Percentiles rank a stretch among this genome's conserved stretches.
Evolutionary conservation across 2,329 filamentous ascomycete genomes (phyloP).

Genomic region (Nothophoma quercina): DNA sequence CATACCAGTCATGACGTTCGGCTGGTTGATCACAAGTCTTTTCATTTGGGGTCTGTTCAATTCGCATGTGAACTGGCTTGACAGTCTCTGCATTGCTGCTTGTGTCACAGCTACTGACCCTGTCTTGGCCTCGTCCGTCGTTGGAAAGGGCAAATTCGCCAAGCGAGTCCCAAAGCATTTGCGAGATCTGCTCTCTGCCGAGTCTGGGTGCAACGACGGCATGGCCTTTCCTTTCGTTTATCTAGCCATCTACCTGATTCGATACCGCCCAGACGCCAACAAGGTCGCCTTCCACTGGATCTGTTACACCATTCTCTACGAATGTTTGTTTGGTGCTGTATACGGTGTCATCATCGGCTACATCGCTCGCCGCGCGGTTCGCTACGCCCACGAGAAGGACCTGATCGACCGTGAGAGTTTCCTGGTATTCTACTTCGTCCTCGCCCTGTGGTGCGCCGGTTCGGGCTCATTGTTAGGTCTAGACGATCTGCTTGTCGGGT

Average conservation of each 20-base stretch:
- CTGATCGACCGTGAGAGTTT: slow-evolving; percentile 97
- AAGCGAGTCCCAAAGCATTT: slow-evolving; percentile 97
- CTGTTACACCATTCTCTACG: slow-evolving; percentile 88
- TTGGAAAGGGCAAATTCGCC: slow-evolving; percentile 98
- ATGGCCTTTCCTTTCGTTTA: slow-evolving; percentile 99
- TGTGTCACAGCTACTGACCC: slow-evolving; percentile 98
- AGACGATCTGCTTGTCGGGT: slow-evolving; percentile 93
- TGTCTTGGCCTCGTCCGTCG: slow-evolving; percentile 94
- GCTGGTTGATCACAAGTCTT: slow-evolving; percentile 90
- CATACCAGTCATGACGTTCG: slow-evolving; percentile 95
- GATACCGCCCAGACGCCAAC: slow-evolving; percentile 73
- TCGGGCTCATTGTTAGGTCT: slow-evolving; percentile 90
- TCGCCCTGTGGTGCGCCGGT: slow-evolving; percentile 94
- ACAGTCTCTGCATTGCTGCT: slow-evolving; percentile 84
- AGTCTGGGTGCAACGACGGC: slow-evolving; percentile 98
- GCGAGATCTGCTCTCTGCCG: slow-evolving; percentile 90
- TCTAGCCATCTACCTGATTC: slow-evolving; percentile 86
- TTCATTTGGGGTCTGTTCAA: slow-evolving; percentile 92
- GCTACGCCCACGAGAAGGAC: slow-evolving; percentile 81
- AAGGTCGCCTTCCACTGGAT: slow-evolving; percentile 86
- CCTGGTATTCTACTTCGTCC: slow-evolving; percentile 96
- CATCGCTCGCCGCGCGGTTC: slow-evolving; percentile 87
- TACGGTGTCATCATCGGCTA: slow-evolving; percentile 91
- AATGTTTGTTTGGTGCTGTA: slow-evolving; percentile 90
- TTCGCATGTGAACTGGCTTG: slow-evolving; percentile 81